A percentile compares a stretch with the other conserved stretches of the same genome.
phyloP scores from a whole-genome alignment of 2,329 filamentous ascomycete species.

The Talaromyces sp. region DNA sequence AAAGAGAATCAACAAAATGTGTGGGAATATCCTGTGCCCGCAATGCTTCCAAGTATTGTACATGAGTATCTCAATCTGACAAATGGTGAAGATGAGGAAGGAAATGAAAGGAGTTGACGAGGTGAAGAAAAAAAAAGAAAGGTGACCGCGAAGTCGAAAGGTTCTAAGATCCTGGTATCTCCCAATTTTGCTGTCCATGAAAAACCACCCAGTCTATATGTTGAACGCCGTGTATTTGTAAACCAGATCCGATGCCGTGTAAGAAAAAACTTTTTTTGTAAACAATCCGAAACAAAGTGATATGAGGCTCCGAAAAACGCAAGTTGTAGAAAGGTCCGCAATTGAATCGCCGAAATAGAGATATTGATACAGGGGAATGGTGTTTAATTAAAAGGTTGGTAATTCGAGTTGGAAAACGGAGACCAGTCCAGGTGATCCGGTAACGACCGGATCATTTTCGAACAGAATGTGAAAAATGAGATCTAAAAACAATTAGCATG shows the following conservation, averaged over 20 bases:
- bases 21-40: background rate
- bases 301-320: constrained; percentile 13
- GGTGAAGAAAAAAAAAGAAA: background rate
- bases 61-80: constrained; percentile 20
- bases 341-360: background rate
- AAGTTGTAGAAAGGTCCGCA: constrained; percentile 8
- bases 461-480: background rate
- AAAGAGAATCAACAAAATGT: background rate
- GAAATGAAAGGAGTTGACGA: constrained; percentile 12
- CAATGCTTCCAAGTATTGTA: constrained; percentile 22
- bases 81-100: constrained; percentile 12
- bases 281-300: constrained; percentile 5
- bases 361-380: constrained; percentile 7
- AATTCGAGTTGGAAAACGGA: background rate
- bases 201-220: constrained; percentile 32
- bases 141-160: constrained; percentile 36
- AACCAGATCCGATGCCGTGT: constrained; percentile 8
- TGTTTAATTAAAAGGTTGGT: constrained; percentile 7
- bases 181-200: constrained; percentile 22
- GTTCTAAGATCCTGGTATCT: constrained; percentile 41
- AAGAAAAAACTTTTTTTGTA: constrained; percentile 16
- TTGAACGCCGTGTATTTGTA: constrained; percentile 31
- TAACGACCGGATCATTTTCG: background rate
- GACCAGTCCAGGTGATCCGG: background rate
- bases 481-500: background rate